Base-by-base conservation (phyloP, 345 rosid genomes). In the Bruguiera gymnorhiza region DNA sequence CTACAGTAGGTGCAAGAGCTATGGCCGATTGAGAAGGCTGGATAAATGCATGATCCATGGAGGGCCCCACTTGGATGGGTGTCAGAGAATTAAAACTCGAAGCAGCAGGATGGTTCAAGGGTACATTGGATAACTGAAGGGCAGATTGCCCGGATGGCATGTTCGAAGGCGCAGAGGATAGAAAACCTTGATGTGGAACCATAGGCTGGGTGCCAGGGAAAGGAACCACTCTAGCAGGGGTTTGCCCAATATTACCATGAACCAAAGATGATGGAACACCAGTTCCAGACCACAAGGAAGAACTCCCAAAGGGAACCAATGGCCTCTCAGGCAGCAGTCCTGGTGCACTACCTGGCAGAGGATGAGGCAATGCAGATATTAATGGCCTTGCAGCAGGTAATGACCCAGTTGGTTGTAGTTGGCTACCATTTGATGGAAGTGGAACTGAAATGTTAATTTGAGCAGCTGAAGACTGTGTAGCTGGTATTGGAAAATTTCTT, bases 401-500 rank as follows among this genome's bases (percentile, higher is more conserved):
- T 58, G 69, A 76, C 62, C 86, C 86, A 20, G 61, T n/a, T 69
- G 78, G 74, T 59, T 75, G 83, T 19, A 78, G 68, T 67, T 77
- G 96, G 86, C 65, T 81, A 60, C 69, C 88, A 66, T 76, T 53
- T 63, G 63, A 79, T 50, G 82, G 79, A 60, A 59, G 62, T 57
- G 63, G 59, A 46, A 78, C 64, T 20, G 76, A 69, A 76, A 72
- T 58, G 31, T 74, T 70, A 34, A 72, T 71, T 73, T 81, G 85
- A 70, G 63, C 60, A 52, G 85, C 65, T 0, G 78, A 71, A 72
- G 79, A 82, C 74, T 76, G 92, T 4, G 80, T 75, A 72, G 77
- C 56, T 20, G 73, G 79, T 66, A 70, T 53, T 29, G 78, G 71
- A 73, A 79, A 81, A 43, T 82, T 80, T 83, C 83, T 80, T 13